Conservation (phyloP, 2,329 filamentous ascomycete genomes). For the Gremmenia infestans region DNA sequence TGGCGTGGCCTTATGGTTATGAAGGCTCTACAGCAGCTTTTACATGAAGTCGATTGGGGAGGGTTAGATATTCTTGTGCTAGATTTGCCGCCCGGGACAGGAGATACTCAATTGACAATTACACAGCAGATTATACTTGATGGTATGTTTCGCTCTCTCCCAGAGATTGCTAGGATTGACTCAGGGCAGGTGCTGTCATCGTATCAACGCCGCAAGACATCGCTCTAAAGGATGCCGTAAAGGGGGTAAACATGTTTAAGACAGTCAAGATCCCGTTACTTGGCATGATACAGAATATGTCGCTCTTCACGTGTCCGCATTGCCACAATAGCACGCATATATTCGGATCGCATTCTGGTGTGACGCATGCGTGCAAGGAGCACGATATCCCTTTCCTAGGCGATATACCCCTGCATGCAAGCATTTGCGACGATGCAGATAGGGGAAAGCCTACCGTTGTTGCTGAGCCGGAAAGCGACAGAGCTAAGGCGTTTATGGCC, state of each 20-base stretch:
- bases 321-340: slow-evolving; percentile 71
- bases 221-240: slow-evolving; percentile 84
- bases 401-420: slow-evolving; percentile 81
- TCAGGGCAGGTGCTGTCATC: slow-evolving; percentile 62
- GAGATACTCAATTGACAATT: slow-evolving; percentile 94
- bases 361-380: slow-evolving; percentile 63
- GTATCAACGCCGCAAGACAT: slow-evolving; percentile 93
- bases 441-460: slow-evolving; percentile 86
- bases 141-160: slow-evolving; percentile 45
- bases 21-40: slow-evolving; percentile 90
- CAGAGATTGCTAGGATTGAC: slow-evolving; percentile 5
- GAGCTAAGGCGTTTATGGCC: slow-evolving; percentile 65
- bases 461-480: slow-evolving; percentile 70
- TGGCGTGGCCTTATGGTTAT: slow-evolving; percentile 98
- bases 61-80: slow-evolving; percentile 82
- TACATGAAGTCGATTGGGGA: slow-evolving; percentile 94
- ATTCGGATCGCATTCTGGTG: slow-evolving; percentile 64
- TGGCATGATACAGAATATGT: slow-evolving; percentile 92
- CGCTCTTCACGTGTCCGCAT: slow-evolving; percentile 72
- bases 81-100: slow-evolving; percentile 89
- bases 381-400: slow-evolving; percentile 76
- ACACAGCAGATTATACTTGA: slow-evolving; percentile 90
- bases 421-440: slow-evolving; percentile 84
- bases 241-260: slow-evolving; percentile 89
- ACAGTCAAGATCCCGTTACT: slow-evolving; percentile 71